These are phyloP conservation scores for Aspergillus fructus DNA, from an alignment of 2,329 filamentous ascomycete species.

Conservation along the genomic window DNA sequence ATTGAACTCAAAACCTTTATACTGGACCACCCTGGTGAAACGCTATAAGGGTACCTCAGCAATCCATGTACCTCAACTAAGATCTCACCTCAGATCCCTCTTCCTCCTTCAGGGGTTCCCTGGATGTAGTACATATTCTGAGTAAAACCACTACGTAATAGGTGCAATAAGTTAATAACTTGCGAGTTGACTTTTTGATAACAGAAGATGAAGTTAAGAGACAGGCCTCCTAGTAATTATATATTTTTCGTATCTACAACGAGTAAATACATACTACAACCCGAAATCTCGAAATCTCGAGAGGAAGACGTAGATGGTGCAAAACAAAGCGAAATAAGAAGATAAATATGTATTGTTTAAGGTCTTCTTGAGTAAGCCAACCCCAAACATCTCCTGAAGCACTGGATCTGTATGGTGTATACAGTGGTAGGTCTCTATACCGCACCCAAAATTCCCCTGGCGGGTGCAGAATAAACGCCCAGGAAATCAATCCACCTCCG, in stretches of 20 bases:
- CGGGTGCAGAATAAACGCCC: constrained; percentile 3
- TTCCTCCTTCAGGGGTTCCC: neutral
- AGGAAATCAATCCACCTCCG: constrained; percentile 3
- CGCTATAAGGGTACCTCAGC: neutral
- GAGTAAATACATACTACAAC: no score
- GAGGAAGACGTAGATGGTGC: no score
- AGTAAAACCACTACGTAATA: neutral
- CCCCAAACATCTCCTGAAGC: no score
- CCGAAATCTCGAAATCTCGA: no score
- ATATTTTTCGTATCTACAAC: no score
- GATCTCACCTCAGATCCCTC: neutral
- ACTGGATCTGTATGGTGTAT: neutral
- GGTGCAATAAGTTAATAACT: neutral
- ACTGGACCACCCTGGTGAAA: neutral
- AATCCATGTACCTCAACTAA: neutral
- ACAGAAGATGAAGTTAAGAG: no score
- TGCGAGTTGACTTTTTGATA: neutral
- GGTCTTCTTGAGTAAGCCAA: no score
- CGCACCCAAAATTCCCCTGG: neutral
- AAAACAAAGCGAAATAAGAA: no score
- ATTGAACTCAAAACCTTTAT: neutral
- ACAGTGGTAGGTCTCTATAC: neutral
- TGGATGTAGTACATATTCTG: neutral
- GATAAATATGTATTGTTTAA: no score
- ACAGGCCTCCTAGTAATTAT: no score